Base-by-base conservation (phyloP, 2,329 filamentous ascomycete genomes). In the Leptographium procerum region DNA sequence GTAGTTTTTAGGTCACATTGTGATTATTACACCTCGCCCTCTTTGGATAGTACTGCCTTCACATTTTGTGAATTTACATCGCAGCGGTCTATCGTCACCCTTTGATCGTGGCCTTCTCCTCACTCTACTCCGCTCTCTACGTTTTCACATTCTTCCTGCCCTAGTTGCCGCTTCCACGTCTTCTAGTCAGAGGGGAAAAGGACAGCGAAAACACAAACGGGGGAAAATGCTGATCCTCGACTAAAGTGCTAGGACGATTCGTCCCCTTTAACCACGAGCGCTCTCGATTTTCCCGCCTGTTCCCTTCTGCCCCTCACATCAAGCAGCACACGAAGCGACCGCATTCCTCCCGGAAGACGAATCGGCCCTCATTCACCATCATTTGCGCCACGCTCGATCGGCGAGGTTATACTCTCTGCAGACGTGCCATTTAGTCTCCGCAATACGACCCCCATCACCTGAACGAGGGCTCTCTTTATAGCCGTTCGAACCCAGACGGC, bases 151-250 rank as follows among this genome's bases (percentile, higher is more conserved):
- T 40, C 51, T 26, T 14, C 40, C 51, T n/a, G 16, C n/a, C 7
- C 7, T 22, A 16, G 34, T 24, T 19, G 9, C 14, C 22, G 14
- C 52, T 28, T 34, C 7, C 14, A 28, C 52, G 33, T 26, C 34
- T 9, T 11, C 19, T n/a, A 16, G 52, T 10, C 33, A 43, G 31
- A 26, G 24, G 33, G 43, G 7, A 36, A 26, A 54, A 22, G 40
- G 36, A 55, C 28, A 45, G 53, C 53, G 34, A 45, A 33, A 52
- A 56, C 40, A 33, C 40, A 28, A 48, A 16, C 45, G 48, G 24
- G 40, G 33, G 31, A 57, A 33, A 34, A 57, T 57, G 56, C 47
- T 40, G 56, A 51, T 57, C 48, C 45, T 52, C 56, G 26, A 57
- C 50, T 57, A 51, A 52, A 51, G 36, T 26, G 43, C 34, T 34